These are phyloP conservation scores for Pharus latifolius DNA, from an alignment of 176 grass and related monocot species.

Conservation along the genomic window DNA sequence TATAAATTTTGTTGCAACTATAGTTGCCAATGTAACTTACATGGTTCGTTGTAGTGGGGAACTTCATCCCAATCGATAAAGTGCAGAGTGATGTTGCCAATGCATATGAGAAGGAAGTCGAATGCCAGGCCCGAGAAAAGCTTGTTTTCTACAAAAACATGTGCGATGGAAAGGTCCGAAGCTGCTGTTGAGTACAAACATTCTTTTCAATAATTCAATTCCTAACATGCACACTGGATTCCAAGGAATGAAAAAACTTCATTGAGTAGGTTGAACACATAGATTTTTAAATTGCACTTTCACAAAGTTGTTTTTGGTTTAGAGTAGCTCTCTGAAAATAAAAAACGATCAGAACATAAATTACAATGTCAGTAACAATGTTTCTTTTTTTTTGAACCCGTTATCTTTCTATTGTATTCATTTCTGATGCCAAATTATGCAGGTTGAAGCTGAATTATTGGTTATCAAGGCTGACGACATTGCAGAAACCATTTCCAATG, in stretches of 20 bases:
- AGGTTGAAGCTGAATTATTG: conserved; percentile 41
- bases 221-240: background rate
- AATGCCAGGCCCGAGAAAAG: conserved; percentile 30
- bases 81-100: conserved; percentile 33
- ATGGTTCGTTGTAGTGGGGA: conserved; percentile 33
- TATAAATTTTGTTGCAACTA: background rate
- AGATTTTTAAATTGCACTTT: background rate
- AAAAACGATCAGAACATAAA: background rate
- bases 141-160: conserved; percentile 39
- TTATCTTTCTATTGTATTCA: background rate
- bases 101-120: conserved; percentile 33
- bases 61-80: conserved; percentile 37
- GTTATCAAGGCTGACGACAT: conserved; percentile 43
- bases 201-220: background rate
- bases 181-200: background rate
- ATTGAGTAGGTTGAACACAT: background rate
- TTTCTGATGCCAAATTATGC: conserved; percentile 14
- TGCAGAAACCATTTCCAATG: conserved; percentile 36
- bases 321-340: background rate
- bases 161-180: conserved; percentile 14
- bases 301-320: background rate
- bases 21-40: background rate
- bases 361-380: background rate
- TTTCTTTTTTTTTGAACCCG: background rate
- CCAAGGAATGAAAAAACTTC: background rate